Evolutionary conservation across 1,139 yeast species (phyloP).

Genomic region (Entelexis sorbosivorans): DNA sequence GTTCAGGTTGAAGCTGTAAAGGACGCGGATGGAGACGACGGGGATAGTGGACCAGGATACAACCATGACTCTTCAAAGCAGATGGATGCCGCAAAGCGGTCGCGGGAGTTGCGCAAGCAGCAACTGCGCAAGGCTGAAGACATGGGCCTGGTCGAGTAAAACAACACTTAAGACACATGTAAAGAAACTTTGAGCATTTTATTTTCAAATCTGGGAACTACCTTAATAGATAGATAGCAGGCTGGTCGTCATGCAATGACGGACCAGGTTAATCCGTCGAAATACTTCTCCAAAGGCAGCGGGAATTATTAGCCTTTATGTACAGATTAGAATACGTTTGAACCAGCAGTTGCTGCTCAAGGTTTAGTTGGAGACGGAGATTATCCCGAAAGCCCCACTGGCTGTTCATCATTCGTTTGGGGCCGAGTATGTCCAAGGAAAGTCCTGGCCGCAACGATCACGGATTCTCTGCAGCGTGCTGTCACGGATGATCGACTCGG

Average conservation of each 20-base stretch:
- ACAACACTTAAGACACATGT: background rate
- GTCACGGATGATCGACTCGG: constrained; percentile 18
- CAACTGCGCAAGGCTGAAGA: constrained; percentile 18
- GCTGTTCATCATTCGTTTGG: background rate
- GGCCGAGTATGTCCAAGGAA: constrained; percentile 1
- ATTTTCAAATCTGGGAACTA: too few species aligned
- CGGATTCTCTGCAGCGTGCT: constrained; percentile 14
- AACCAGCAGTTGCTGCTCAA: too few species aligned
- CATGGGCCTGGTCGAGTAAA: constrained; percentile 4
- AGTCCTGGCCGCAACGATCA: constrained; percentile 14
- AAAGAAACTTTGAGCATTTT: background rate
- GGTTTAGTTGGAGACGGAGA: too few species aligned
- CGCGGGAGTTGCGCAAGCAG: constrained; percentile 16
- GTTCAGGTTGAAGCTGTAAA: constrained; percentile 13
- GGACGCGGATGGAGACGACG: constrained; percentile 1
- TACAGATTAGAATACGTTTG: too few species aligned
- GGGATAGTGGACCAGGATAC: background rate
- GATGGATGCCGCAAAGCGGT: constrained; percentile 9
- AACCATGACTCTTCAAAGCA: background rate
- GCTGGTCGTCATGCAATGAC: too few species aligned
- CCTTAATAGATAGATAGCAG: too few species aligned
- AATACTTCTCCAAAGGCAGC: too few species aligned
- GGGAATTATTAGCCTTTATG: too few species aligned
- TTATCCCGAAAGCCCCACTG: too few species aligned
- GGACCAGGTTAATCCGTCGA: too few species aligned